phyloP scores from a whole-genome alignment of 78 protist genomes.

The Tieghemostelium lacteum region DNA sequence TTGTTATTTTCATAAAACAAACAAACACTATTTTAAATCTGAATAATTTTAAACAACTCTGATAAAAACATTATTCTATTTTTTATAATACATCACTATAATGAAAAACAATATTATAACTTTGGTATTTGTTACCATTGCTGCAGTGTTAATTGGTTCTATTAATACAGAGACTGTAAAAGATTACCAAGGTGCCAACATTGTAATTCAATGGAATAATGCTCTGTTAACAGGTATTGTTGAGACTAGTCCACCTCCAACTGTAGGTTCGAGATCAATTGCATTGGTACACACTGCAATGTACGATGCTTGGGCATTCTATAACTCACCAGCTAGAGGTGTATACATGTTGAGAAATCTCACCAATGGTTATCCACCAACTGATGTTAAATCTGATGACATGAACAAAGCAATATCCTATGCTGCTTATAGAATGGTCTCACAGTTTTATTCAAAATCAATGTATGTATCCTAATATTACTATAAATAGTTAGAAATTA shows the following conservation, averaged over 20 bases:
- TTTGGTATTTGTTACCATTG: no score
- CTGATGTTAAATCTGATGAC: neutral
- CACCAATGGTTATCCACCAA: neutral
- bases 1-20: no score
- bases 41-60: no score
- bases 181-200: constrained; percentile 29
- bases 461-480: constrained; percentile 3
- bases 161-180: no score
- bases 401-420: constrained; percentile 28
- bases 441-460: constrained; percentile 3
- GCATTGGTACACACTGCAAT: constrained; percentile 29
- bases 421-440: constrained; percentile 24
- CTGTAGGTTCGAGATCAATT: constrained; percentile 10
- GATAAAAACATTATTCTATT: no score
- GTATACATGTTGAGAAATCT: neutral
- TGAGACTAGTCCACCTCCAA: constrained; percentile 31
- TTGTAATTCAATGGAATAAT: constrained; percentile 32
- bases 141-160: no score
- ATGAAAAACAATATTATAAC: no score
- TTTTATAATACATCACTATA: no score
- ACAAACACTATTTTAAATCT: no score
- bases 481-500: neutral
- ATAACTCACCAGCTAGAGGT: neutral
- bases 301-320: constrained; percentile 38
- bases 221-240: neutral